A percentile compares a stretch with the other conserved stretches of the same genome.
These are phyloP conservation scores for Xylaria sp. DNA, from an alignment of 2,329 filamentous ascomycete genomes.

Conservation along the genomic window DNA sequence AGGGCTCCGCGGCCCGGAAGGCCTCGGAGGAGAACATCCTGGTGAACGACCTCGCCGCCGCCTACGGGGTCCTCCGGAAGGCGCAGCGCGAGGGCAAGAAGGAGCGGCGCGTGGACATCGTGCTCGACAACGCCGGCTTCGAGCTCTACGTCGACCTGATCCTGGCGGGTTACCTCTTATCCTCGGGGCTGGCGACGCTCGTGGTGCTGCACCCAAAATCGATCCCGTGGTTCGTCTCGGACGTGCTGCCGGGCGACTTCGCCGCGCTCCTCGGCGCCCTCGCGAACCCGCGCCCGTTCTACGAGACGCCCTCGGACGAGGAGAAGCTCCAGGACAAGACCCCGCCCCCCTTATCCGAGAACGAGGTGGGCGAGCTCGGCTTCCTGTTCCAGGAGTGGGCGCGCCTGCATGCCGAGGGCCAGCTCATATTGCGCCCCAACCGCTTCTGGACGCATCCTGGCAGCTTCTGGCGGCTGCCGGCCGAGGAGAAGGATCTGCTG, in stretches of 20 bases:
- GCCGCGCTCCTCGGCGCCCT: conserved; percentile 81
- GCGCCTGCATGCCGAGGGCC: conserved; percentile 80
- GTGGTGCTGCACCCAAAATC: conserved; percentile 92
- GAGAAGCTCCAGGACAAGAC: conserved; percentile 65
- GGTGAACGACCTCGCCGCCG: conserved; percentile 80
- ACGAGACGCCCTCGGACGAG: conserved; percentile 77
- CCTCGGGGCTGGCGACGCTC: conserved; percentile 83
- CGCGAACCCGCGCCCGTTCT: conserved; percentile 81
- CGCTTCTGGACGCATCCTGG: conserved; percentile 90
- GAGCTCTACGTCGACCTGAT: conserved; percentile 96
- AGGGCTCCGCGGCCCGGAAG: conserved; percentile 88
- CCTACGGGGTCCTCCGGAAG: conserved; percentile 74
- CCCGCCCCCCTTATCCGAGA: conserved; percentile 70
- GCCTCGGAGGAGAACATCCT: conserved; percentile 91
- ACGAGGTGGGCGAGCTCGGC: conserved; percentile 72
- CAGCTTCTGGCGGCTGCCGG: conserved; percentile 88
- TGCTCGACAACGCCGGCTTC: conserved; percentile 97
- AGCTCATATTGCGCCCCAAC: conserved; percentile 84
- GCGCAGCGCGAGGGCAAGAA: conserved; percentile 71
- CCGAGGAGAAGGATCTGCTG: conserved; percentile 71
- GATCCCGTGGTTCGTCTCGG: conserved; percentile 98
- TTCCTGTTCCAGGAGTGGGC: conserved; percentile 89
- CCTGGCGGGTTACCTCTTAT: conserved; percentile 87
- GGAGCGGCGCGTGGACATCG: conserved; percentile 87
- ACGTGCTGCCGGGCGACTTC: conserved; percentile 90